Evolutionary conservation across 2,329 filamentous ascomycete genomes (phyloP).

Genomic region (Lasiodiplodia hormozganensis): DNA sequence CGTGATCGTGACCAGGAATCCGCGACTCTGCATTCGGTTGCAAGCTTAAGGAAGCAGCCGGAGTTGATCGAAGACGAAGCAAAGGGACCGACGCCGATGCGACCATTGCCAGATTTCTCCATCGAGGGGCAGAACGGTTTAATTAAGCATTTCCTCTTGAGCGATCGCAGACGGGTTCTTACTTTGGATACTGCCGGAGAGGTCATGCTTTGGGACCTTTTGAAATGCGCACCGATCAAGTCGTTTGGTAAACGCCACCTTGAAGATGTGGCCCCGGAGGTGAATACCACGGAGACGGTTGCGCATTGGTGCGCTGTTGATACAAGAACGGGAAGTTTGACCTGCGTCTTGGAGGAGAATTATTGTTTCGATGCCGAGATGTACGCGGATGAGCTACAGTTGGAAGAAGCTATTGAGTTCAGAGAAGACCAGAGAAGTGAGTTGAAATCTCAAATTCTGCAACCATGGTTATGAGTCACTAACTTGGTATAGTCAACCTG

Average conservation of each 20-base stretch:
- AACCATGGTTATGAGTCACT: constrained; percentile 24
- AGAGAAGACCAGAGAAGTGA: constrained; percentile 91
- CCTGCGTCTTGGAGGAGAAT: constrained; percentile 89
- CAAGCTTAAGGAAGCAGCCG: constrained; percentile 63
- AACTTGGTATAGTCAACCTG: constrained; percentile 74
- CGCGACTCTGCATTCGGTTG: constrained; percentile 57
- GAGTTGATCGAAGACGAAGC: constrained; percentile 61
- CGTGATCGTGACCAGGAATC: constrained; percentile 63
- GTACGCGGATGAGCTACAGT: constrained; percentile 86
- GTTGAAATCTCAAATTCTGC: constrained; percentile 38
- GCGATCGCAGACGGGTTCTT: constrained; percentile 86
- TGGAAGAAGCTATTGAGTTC: constrained; percentile 79
- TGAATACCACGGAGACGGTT: constrained; percentile 88
- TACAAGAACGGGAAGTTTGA: constrained; percentile 88
- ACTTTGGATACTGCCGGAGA: constrained; percentile 95
- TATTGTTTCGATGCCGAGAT: constrained; percentile 98
- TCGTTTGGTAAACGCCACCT: constrained; percentile 95
- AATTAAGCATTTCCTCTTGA: constrained; percentile 90
- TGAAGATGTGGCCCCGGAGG: constrained; percentile 85
- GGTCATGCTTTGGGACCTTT: constrained; percentile 91
- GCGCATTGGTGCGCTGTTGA: constrained; percentile 97
- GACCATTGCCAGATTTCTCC: constrained; percentile 54
- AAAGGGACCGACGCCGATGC: constrained; percentile 54
- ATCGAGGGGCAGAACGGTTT: constrained; percentile 96
- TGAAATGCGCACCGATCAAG: constrained; percentile 85